These are phyloP conservation scores for Phytophthora fragariaefolia DNA, from an alignment of 352 stramenopile species.

Conservation along the genomic window DNA sequence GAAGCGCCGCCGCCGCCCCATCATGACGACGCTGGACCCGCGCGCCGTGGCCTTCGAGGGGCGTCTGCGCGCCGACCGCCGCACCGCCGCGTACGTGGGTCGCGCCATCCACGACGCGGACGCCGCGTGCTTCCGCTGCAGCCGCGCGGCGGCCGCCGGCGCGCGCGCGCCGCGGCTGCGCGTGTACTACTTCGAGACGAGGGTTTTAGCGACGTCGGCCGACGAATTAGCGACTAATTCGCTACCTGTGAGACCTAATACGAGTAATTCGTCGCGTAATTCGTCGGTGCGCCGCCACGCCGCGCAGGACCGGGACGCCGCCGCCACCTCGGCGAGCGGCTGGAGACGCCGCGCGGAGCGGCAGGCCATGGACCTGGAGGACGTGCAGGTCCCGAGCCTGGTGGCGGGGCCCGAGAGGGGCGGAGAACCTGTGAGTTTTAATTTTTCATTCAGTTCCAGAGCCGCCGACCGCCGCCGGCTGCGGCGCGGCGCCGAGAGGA, in stretches of 20 bases:
- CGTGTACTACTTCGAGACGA: slow-evolving; percentile 67
- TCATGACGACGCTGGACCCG: slow-evolving; percentile 42
- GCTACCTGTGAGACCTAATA: slow-evolving; percentile 27
- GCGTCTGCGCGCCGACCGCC: slow-evolving; percentile 60
- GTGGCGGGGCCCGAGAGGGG: neutral
- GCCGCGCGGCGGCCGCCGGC: slow-evolving; percentile 26
- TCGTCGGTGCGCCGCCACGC: slow-evolving; percentile 16
- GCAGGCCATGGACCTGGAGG: slow-evolving; percentile 35
- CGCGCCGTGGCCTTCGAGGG: slow-evolving; percentile 51
- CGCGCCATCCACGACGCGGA: slow-evolving; percentile 57
- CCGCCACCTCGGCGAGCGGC: slow-evolving; percentile 11
- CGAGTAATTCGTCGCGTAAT: slow-evolving; percentile 4
- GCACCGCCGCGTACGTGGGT: slow-evolving; percentile 66
- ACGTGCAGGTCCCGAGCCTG: slow-evolving; percentile 19
- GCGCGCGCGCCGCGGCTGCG: slow-evolving; percentile 21
- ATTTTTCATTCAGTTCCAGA: slow-evolving; percentile 51
- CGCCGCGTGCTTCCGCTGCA: slow-evolving; percentile 56
- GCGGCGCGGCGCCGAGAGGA: slow-evolving; percentile 36
- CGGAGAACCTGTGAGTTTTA: slow-evolving; percentile 37
- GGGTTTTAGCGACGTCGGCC: slow-evolving; percentile 46
- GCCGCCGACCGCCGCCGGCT: slow-evolving; percentile 48
- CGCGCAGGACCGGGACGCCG: slow-evolving; percentile 10
- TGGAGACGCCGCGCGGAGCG: slow-evolving; percentile 22
- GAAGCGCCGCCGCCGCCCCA: neutral
- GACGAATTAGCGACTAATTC: slow-evolving; percentile 36